These are phyloP conservation scores for Fraxinus nigra DNA, from an alignment of 305 asterid genomes.

Conservation along the genomic window DNA sequence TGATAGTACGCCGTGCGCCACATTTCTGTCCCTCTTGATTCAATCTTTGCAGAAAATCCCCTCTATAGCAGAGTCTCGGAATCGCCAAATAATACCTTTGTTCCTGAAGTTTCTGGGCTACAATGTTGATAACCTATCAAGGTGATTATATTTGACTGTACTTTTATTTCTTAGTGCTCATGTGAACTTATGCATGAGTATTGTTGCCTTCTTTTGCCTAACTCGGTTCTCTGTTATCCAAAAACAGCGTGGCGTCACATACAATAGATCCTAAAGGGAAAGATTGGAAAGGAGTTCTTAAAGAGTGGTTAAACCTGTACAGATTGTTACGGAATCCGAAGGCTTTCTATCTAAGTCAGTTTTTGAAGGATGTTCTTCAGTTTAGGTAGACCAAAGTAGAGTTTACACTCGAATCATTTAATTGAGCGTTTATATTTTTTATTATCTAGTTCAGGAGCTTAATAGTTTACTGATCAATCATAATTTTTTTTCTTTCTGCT, in stretches of 20 bases:
- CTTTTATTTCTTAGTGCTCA: constrained; percentile 4
- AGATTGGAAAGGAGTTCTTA: constrained; percentile 72
- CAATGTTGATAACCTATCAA: constrained; percentile 40
- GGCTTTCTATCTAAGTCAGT: constrained; percentile 52
- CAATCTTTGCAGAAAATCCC: constrained; percentile 73
- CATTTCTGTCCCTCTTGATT: constrained; percentile 65
- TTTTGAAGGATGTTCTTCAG: constrained; percentile 67
- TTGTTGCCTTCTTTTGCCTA: constrained; percentile 12
- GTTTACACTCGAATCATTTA: constrained; percentile 1
- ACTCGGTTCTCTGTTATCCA: constrained; percentile 24
- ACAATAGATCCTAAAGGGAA: constrained; percentile 50
- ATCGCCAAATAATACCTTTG: constrained; percentile 68
- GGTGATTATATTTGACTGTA: constrained; percentile 42
- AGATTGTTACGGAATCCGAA: constrained; percentile 65
- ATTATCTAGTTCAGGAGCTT: not conserved
- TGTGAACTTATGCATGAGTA: constrained; percentile 8
- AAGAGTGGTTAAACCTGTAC: constrained; percentile 84
- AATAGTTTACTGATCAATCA: constrained; percentile 7
- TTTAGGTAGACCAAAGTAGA: constrained; percentile 56
- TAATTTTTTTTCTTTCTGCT: not conserved
- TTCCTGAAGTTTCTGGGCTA: constrained; percentile 85
- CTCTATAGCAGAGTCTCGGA: constrained; percentile 64
- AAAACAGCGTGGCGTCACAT: constrained; percentile 51
- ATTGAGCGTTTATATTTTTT: not conserved
- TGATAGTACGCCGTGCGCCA: constrained; percentile 51